Base-by-base conservation (phyloP, 192 early-diverging fungal genomes). In the Coemansia sp. region DNA sequence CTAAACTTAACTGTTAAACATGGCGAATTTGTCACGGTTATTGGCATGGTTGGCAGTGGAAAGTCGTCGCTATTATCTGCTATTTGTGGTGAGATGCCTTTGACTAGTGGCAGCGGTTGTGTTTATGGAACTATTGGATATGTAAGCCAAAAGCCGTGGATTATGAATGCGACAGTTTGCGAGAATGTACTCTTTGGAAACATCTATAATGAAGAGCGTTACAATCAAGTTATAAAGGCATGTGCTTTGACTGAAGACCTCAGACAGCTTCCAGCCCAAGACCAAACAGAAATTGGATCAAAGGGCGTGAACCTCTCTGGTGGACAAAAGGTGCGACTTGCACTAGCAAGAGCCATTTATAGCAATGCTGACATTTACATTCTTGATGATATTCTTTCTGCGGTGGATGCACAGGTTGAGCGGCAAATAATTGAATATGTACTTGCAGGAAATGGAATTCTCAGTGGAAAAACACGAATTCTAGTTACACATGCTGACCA, bases 21-120 rank as follows among this genome's bases (percentile, higher is more conserved):
- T 38, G 70, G 70, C 18, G 59, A 66, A 36, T 71, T 66, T 58
- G 70, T 77, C n/a, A 77, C 77, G 2, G 67, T 86, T 1, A 70
- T 84, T 1, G 86, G 86, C 20, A 75, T 71, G 21, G 73, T 86
- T 5, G 86, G 86, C 25, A 74, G 73, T 24, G 86, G 84, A 9
- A 87, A 87, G 66, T 82, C 84, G 0, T 87, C 86, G 0, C 60
- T 87, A 10, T 40, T 84, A 9, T 79, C 75, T 8, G 83, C 79
- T 12, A 64, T 87, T n/a, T 73, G 77, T 34, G 79, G 81, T 5
- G 94, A 98, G 72, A 95, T 94, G 88, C 87, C 90, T 58, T 82
- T 86, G 60, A 40, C 75, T 7, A 65, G 48, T 11, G 92, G 92
- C 11, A 71, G 83, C 4, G 90, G 92, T 2, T 81, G 64, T 44